A percentile compares a stretch with the other conserved stretches of the same genome.
Evolutionary conservation across 2,329 filamentous ascomycete genomes (phyloP).

Genomic region (Penicillium olsonii): DNA sequence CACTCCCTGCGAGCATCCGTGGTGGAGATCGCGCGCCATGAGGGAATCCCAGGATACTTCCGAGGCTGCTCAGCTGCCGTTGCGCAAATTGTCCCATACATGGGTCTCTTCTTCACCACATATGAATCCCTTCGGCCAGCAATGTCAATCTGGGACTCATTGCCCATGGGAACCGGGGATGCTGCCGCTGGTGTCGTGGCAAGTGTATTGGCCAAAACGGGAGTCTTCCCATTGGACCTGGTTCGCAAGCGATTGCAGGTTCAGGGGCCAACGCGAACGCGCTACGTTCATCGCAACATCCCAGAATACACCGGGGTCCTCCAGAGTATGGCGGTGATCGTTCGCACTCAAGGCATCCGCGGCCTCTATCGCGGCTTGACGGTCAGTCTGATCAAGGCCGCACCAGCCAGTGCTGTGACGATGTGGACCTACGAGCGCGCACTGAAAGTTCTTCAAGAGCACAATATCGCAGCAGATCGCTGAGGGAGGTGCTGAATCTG

Average conservation of each 20-base stretch:
- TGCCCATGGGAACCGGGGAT: slow-evolving; percentile 77
- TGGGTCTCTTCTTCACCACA: slow-evolving; percentile 91
- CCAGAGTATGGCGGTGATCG: slow-evolving; percentile 67
- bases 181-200: slow-evolving; percentile 79
- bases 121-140: slow-evolving; percentile 76
- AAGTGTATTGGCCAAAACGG: slow-evolving; percentile 80
- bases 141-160: slow-evolving; percentile 45
- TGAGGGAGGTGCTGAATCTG: neutral
- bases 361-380: slow-evolving; percentile 86
- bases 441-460: slow-evolving; percentile 59
- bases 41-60: slow-evolving; percentile 82
- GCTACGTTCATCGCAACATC: slow-evolving; percentile 84
- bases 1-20: slow-evolving; percentile 68
- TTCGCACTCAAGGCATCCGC: slow-evolving; percentile 70
- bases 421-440: slow-evolving; percentile 92
- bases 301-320: slow-evolving; percentile 75
- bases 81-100: slow-evolving; percentile 88
- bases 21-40: slow-evolving; percentile 69
- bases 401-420: slow-evolving; percentile 87
- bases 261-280: slow-evolving; percentile 78
- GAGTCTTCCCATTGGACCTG: slow-evolving; percentile 88
- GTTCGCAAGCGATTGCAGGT: slow-evolving; percentile 93
- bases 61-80: slow-evolving; percentile 80
- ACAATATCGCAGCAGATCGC: slow-evolving; percentile 25
- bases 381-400: slow-evolving; percentile 88